A percentile compares a stretch with the other conserved stretches of the same genome.
Evolutionary conservation across 2,329 filamentous ascomycete species (phyloP).

Genomic region (Calycina marina): DNA sequence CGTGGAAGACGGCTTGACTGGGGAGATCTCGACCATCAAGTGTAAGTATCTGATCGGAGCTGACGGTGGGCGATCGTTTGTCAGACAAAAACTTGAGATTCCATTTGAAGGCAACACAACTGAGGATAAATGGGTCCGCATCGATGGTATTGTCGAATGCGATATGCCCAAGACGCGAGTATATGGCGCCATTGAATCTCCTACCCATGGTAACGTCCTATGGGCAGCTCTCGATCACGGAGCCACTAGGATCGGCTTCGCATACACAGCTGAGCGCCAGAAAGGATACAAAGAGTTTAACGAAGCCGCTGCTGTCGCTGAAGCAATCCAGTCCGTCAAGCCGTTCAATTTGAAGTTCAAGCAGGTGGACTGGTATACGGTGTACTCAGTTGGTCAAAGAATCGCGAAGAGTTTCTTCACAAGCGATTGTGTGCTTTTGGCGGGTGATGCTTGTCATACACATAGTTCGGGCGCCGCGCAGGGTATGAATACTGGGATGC

Average conservation of each 20-base stretch:
- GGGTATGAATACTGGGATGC: slow-evolving; percentile 41
- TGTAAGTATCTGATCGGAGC: slow-evolving; percentile 36
- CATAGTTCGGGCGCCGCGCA: slow-evolving; percentile 49
- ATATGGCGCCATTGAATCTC: slow-evolving; percentile 35
- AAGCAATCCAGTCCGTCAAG: slow-evolving; percentile 29
- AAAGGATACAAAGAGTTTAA: slow-evolving; percentile 24
- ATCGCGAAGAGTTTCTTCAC: slow-evolving; percentile 43
- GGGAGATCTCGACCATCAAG: slow-evolving; percentile 20
- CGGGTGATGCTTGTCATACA: slow-evolving; percentile 42
- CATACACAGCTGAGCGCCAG: slow-evolving; percentile 29
- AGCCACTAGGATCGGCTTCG: slow-evolving; percentile 37
- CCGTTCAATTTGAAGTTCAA: slow-evolving; percentile 29
- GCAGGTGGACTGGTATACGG: slow-evolving; percentile 39
- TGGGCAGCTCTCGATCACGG: slow-evolving; percentile 39
- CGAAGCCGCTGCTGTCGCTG: slow-evolving; percentile 37
- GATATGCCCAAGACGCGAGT: slow-evolving; percentile 30
- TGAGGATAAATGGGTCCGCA: slow-evolving; percentile 37
- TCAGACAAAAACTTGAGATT: slow-evolving; percentile 30
- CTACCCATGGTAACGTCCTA: slow-evolving; percentile 38
- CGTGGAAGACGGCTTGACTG: slow-evolving; percentile 11
- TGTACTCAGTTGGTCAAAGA: slow-evolving; percentile 42
- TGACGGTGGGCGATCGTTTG: slow-evolving; percentile 35
- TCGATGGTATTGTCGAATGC: slow-evolving; percentile 29
- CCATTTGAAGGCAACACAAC: slow-evolving; percentile 33
- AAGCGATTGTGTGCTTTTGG: slow-evolving; percentile 38